Conservation (phyloP, 2,329 filamentous ascomycete genomes). For the Fusarium agapanthi region DNA sequence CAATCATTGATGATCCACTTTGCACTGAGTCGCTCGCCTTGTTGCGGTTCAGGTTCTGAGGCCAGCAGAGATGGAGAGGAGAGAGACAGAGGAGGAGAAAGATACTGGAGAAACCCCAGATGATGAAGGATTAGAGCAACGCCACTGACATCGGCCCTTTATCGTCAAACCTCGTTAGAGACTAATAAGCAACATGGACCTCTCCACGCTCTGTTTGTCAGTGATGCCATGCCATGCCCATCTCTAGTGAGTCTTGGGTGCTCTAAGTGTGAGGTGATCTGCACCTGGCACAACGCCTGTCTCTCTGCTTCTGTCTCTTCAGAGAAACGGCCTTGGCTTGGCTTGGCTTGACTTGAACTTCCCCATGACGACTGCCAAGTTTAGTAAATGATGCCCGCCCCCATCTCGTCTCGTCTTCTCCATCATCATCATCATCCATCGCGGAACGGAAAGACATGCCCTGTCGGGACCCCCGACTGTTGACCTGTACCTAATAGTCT, state of each 20-base stretch:
- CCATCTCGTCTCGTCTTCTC: slow-evolving; percentile 8
- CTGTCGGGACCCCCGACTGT: slow-evolving; percentile 17
- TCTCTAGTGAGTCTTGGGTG: not conserved
- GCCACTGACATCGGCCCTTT: slow-evolving; percentile 43
- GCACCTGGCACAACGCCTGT: slow-evolving; percentile 4
- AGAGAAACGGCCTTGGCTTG: not conserved
- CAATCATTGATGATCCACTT: slow-evolving; percentile 9
- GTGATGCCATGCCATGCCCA: not conserved
- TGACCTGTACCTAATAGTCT: not conserved
- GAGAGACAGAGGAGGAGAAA: not conserved
- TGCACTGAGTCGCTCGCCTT: slow-evolving; percentile 19
- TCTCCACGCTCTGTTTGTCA: not conserved
- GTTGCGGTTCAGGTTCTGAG: not conserved
- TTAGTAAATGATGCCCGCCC: slow-evolving; percentile 15
- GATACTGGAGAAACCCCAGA: slow-evolving; percentile 25
- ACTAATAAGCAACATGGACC: slow-evolving; percentile 21
- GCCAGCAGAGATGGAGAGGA: not conserved
- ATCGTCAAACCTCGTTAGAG: slow-evolving; percentile 23
- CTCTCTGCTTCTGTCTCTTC: not conserved
- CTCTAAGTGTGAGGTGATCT: slow-evolving; percentile 12
- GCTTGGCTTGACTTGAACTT: slow-evolving; percentile 4
- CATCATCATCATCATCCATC: slow-evolving; percentile 1
- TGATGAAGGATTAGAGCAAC: slow-evolving; percentile 22
- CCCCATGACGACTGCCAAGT: slow-evolving; percentile 45
- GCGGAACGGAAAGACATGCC: slow-evolving; percentile 2